Evolutionary conservation across 176 grass and related monocot genomes (phyloP).

Genomic region (Carex littledalei): DNA sequence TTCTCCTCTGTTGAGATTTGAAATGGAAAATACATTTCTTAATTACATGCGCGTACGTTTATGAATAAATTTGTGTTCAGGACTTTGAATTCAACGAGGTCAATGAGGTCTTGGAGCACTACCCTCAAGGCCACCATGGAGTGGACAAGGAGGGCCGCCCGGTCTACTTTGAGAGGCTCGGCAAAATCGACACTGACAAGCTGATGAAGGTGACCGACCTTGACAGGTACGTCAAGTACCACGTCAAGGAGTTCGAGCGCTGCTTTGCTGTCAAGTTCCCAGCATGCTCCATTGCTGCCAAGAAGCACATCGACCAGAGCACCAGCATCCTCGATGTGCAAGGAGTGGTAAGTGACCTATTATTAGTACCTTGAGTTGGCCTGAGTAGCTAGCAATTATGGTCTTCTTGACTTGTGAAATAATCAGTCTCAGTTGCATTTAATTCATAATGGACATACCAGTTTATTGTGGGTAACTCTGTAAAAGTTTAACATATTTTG

Average conservation of each 20-base stretch:
- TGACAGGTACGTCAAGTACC: constrained; percentile 86
- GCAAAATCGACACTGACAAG: constrained; percentile 77
- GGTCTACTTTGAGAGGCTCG: constrained; percentile 89
- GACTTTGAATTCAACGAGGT: constrained; percentile 82
- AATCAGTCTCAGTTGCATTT: background rate
- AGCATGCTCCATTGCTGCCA: constrained; percentile 74
- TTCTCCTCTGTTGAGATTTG: background rate
- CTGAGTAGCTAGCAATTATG: background rate
- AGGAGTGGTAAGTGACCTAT: constrained; percentile 50
- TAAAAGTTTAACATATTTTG: background rate
- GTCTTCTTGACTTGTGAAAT: background rate
- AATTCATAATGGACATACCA: background rate
- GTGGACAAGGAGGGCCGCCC: constrained; percentile 84
- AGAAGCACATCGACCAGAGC: constrained; percentile 89
- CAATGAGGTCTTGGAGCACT: constrained; percentile 85
- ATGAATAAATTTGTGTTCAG: constrained; percentile 3
- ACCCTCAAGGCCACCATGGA: constrained; percentile 95
- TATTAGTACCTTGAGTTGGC: no score
- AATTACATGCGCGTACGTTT: background rate
- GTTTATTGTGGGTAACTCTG: background rate
- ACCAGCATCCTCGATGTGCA: constrained; percentile 95
- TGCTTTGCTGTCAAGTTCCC: constrained; percentile 94
- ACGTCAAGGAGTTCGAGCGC: constrained; percentile 91
- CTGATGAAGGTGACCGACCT: constrained; percentile 75
- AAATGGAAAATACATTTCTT: background rate